Base-by-base conservation (phyloP, 495 filamentous ascomycete species). In the Trichoderma gamsii region DNA sequence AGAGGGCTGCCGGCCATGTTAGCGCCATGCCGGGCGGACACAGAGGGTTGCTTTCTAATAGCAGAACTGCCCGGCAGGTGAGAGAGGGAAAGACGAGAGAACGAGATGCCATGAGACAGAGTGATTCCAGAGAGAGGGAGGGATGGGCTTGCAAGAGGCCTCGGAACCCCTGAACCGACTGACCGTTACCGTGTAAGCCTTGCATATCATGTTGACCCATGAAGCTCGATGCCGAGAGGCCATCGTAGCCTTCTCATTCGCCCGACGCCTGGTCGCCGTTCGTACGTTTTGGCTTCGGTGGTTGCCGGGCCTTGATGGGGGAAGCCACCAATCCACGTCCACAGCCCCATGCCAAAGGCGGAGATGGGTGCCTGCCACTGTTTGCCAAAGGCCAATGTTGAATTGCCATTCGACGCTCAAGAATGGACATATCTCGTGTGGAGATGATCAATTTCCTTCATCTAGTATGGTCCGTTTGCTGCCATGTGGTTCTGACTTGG, bases 161-260 rank as follows among this genome's bases (percentile, higher is more conserved):
- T 61, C 52, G 52, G 52, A 61, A n/a, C 52, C 52, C 52, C 52
- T 61, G 52, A 61, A 61, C 52, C 52, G 52, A 16, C 52, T n/a
- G n/a, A n/a, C n/a, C n/a, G 25, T 9, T 23, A 61, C 11, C 27
- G 52, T 27, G 52, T 61, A 61, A 61, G 52, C 52, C 52, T 61
- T 32, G 52, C 52, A 61, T 29, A 16, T 61, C 52, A 32, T 61
- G 23, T n/a, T 61, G 15, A n/a, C 21, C 52, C 52, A 23, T 61
- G 52, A 23, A 23, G 52, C 52, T 61, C 6, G 52, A 61, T 21
- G 52, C 52, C 52, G 52, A 61, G 23, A 13, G 52, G 52, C 52
- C 52, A 61, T 61, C 52, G 4, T n/a, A 29, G 52, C 52, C 52
- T 61, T 61, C 52, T 23, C 23, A 61, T 61, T 61, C 52, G 52